Evolutionary conservation across 2,329 filamentous ascomycete species (phyloP), one percentile per base, ranked within the genome.

Genomic region (Sclerotiophoma versabilis): DNA sequence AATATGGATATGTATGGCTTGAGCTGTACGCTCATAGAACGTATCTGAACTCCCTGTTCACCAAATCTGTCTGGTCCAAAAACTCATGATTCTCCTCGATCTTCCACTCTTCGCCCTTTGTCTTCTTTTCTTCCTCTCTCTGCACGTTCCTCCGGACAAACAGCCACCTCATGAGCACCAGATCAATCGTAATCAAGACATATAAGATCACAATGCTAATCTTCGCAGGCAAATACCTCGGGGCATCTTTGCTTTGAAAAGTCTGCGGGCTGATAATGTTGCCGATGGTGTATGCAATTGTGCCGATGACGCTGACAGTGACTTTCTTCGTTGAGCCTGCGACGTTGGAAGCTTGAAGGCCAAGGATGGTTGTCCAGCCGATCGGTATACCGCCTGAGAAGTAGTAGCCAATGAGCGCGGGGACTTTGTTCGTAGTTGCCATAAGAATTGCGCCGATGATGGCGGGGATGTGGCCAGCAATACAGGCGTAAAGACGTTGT

Each of bases 201-300:
- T 71, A 75, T 4, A 70, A 62, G 8, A 73, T 71, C n/a, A 76
- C 66, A 38, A 79, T 77, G 4, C 75, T 72, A 29, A 78, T 75
- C 58, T 80, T 80, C 2, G 77, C 46, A 19, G 46, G 46, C 15
- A 78, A 33, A 29, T 68, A 68, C n/a, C 56, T 32, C 12, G 63
- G 62, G 6, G 59, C 60, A 23, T 65, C 62, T 10, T 66, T 64
- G 6, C 68, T 63, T 52, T 75, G 73, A 57, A 79, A 79, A 0
- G 75, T 78, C 48, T 78, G 76, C 1, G 76, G 77, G 0, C 69
- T 72, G 41, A 79, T 77, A 49, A 78, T 78, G 47, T 79, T 79
- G 15, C 76, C 77, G 9, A 77, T 66, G 0, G 69, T 73, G 48
- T 77, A 76, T 1, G 66, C 68, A 39, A 75, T 69, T 2, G 70